Conservation (phyloP, 768 basidiomycete species). For the Macrolepiota dolichaula region DNA sequence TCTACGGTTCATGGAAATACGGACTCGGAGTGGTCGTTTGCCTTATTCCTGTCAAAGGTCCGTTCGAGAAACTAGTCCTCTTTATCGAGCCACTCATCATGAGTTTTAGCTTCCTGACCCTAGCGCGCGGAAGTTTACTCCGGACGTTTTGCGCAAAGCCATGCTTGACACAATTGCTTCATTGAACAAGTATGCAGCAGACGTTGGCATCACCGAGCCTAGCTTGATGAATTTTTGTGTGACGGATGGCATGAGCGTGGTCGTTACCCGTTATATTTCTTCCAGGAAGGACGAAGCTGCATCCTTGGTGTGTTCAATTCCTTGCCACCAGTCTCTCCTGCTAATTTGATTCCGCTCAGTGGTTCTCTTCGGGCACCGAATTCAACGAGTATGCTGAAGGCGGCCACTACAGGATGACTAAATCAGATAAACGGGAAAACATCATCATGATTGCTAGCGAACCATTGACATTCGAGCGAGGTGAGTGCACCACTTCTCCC, state of each 20-base stretch:
- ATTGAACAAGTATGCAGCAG: slow-evolving; percentile 73
- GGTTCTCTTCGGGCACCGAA: slow-evolving; percentile 94
- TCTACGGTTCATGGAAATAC: slow-evolving; percentile 90
- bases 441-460: slow-evolving; percentile 96
- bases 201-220: slow-evolving; percentile 76
- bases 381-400: slow-evolving; percentile 89
- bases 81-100: background rate
- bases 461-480: slow-evolving; percentile 95
- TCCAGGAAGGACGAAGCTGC: slow-evolving; percentile 91
- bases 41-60: slow-evolving; percentile 83
- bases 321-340: background rate
- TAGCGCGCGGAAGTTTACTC: slow-evolving; percentile 70
- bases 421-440: slow-evolving; percentile 92
- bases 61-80: slow-evolving; percentile 5
- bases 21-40: slow-evolving; percentile 98
- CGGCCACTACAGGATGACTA: slow-evolving; percentile 93
- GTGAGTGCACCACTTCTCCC: slow-evolving; percentile 29
- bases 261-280: slow-evolving; percentile 94
- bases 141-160: slow-evolving; percentile 68
- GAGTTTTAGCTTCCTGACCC: slow-evolving; percentile 69
- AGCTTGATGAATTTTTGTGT: slow-evolving; percentile 95
- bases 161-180: slow-evolving; percentile 86
- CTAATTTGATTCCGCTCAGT: slow-evolving; percentile 36
- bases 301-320: slow-evolving; percentile 55
- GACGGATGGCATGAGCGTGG: slow-evolving; percentile 90